Percentiles rank a stretch among this genome's conserved stretches.
Conservation (phyloP, 2,329 filamentous ascomycete genomes). For the Trichophyton rubrum region DNA sequence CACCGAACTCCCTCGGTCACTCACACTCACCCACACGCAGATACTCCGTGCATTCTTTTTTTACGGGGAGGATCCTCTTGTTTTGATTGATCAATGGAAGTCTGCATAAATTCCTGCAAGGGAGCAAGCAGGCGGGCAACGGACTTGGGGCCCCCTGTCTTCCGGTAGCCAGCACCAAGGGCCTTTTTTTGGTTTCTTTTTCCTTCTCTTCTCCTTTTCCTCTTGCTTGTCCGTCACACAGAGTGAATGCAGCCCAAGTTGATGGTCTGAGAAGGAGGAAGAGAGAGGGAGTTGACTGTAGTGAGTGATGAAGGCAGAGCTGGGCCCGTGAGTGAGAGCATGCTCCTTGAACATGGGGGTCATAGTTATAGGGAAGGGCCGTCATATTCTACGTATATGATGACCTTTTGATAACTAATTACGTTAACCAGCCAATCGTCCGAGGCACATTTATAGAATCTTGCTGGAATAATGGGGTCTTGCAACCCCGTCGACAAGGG, state of each 20-base stretch:
- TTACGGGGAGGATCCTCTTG: neutral
- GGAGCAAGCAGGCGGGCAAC: neutral
- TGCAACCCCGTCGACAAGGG: neutral
- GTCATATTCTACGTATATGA: neutral
- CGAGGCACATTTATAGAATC: neutral
- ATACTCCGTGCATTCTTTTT: neutral
- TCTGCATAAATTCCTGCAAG: slow-evolving; percentile 1
- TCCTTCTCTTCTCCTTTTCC: neutral
- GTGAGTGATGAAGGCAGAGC: neutral
- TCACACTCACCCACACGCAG: too few relatives aligned
- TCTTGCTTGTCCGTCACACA: neutral
- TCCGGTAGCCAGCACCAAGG: slow-evolving; percentile 1
- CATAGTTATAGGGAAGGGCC: neutral
- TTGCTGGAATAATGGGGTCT: neutral
- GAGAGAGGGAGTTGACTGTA: neutral
- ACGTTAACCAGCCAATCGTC: neutral
- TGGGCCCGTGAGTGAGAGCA: neutral
- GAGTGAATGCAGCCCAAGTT: neutral
- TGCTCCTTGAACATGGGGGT: too few relatives aligned
- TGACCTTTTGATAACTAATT: neutral
- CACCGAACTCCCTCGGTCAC: too few relatives aligned
- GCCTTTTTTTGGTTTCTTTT: neutral
- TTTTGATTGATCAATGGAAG: slow-evolving; percentile 2
- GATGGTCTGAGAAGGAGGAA: neutral
- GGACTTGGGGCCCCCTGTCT: slow-evolving; percentile 1